Base-by-base conservation (phyloP, 352 stramenopile species). In the Stramenopiles sp. region DNA sequence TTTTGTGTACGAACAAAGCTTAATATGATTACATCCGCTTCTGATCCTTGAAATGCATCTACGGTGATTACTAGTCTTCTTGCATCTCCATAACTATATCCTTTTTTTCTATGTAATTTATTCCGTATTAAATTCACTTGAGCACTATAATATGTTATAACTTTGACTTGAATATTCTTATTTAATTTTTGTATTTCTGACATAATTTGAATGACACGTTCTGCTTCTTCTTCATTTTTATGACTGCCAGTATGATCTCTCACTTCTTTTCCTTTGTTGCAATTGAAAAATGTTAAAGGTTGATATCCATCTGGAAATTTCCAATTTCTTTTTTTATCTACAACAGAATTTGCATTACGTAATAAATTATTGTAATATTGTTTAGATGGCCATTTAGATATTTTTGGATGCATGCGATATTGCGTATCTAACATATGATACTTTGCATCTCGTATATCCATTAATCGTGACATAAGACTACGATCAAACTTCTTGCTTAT, bases 1-100 rank as follows among this genome's bases (percentile, higher is more conserved):
- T 88, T 89, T 6, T 88, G 92, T 74, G 85, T 88, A 78, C 89
- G 80, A 23, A 98, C 95, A 43, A 94, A 94, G 1, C 93, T 98
- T 82, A 98, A 97, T 63, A 99, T 93, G 80, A 99, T 98, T 23
- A 99, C 84, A 83, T 99, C 95, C 79, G 97, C 97, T 85, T 99
- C 96, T 73, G 95, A 87, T 0, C 96, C 96, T 82, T 99, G 96
- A 83, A 98, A 99, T 0, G 92, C 93, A 86, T 99, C 95, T 1
- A 98, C 94, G 0, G 93, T 98, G 79, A 87, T 88, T 29, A 83
- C 82, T 31, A 83, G n/a, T n/a, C n/a, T n/a, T n/a, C n/a, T n/a
- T n/a, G n/a, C n/a, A n/a, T n/a, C n/a, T n/a, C n/a, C n/a, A n/a
- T n/a, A n/a, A n/a, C n/a, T n/a, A n/a, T n/a, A n/a, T n/a, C n/a